A percentile compares a stretch with the other conserved stretches of the same genome.
Evolutionary conservation across 352 stramenopile genomes (phyloP).

Genomic region (Phytopythium ostracodes): DNA sequence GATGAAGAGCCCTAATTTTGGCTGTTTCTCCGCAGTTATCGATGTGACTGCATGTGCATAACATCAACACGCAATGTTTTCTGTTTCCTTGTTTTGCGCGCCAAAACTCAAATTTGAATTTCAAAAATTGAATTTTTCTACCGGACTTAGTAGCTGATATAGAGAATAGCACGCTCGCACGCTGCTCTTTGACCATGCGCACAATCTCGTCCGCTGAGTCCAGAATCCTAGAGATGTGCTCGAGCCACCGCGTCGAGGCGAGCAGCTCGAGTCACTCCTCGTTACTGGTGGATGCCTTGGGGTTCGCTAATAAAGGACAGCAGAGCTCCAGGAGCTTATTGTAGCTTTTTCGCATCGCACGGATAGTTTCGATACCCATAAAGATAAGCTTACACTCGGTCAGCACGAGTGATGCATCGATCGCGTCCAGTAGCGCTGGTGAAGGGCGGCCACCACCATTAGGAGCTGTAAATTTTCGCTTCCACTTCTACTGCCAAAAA

Average conservation of each 20-base stretch:
- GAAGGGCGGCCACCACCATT: neutral
- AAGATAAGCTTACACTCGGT: slow-evolving; percentile 86
- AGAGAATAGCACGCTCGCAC: slow-evolving; percentile 86
- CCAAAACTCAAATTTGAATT: too few relatives aligned
- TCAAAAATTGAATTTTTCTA: too few relatives aligned
- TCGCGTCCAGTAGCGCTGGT: slow-evolving; percentile 24
- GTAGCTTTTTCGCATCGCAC: slow-evolving; percentile 87
- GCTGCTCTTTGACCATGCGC: slow-evolving; percentile 69
- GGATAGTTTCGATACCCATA: slow-evolving; percentile 92
- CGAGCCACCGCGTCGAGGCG: slow-evolving; percentile 64
- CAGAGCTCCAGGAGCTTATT: slow-evolving; percentile 71
- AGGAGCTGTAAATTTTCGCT: too few relatives aligned
- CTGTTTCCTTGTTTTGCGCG: too few relatives aligned
- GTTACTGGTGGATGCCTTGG: slow-evolving; percentile 36
- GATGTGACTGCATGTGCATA: too few relatives aligned
- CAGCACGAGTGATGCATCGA: slow-evolving; percentile 51
- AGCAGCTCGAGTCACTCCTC: slow-evolving; percentile 84
- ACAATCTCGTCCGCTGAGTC: slow-evolving; percentile 83
- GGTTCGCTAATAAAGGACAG: slow-evolving; percentile 21
- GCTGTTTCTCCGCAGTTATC: too few relatives aligned
- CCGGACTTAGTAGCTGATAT: too few relatives aligned
- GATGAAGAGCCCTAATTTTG: too few relatives aligned
- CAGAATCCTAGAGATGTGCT: slow-evolving; percentile 76
- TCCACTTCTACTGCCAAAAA: too few relatives aligned
- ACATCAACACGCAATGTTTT: too few relatives aligned